Conservation (phyloP, 2,329 filamentous ascomycete genomes). For the Botrytis pseudocinerea region DNA sequence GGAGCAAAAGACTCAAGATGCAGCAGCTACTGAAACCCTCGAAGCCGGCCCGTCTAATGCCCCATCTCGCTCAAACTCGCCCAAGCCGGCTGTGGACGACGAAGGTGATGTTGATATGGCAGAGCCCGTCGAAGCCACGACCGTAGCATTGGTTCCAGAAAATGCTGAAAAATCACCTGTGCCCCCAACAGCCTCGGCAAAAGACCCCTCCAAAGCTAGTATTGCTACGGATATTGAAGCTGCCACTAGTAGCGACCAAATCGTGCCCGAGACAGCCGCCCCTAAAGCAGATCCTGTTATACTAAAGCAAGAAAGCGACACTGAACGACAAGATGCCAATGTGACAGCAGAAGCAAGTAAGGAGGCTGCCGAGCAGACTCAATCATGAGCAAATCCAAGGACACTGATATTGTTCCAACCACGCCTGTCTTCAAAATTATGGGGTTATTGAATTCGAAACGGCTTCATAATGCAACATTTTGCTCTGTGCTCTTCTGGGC, state of each 20-base stretch:
- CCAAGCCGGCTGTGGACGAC: conserved; percentile 34
- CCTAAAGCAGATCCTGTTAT: conserved; percentile 38
- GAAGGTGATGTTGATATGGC: conserved; percentile 42
- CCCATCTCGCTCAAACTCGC: conserved; percentile 37
- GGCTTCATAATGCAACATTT: not conserved
- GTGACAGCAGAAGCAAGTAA: conserved; percentile 33
- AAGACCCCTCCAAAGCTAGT: conserved; percentile 19
- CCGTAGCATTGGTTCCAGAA: conserved; percentile 14
- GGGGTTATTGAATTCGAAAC: conserved; percentile 13
- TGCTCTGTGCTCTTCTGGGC: not conserved
- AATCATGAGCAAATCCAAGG: conserved; percentile 16
- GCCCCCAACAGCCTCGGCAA: conserved; percentile 19
- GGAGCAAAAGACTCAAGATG: conserved; percentile 38
- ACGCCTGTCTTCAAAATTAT: not conserved
- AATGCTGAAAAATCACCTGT: conserved; percentile 17
- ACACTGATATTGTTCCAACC: not conserved
- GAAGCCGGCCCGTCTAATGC: conserved; percentile 38
- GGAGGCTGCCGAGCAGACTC: conserved; percentile 23
- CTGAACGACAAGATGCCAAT: conserved; percentile 37
- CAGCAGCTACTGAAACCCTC: conserved; percentile 20
- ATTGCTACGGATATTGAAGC: conserved; percentile 5
- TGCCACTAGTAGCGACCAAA: conserved; percentile 20
- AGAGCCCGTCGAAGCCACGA: conserved; percentile 26
- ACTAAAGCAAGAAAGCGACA: conserved; percentile 40
- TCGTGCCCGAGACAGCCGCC: conserved; percentile 38